These are phyloP conservation scores for Metschnikowia borealis DNA, from an alignment of 805 yeast genomes.

Conservation along the genomic window DNA sequence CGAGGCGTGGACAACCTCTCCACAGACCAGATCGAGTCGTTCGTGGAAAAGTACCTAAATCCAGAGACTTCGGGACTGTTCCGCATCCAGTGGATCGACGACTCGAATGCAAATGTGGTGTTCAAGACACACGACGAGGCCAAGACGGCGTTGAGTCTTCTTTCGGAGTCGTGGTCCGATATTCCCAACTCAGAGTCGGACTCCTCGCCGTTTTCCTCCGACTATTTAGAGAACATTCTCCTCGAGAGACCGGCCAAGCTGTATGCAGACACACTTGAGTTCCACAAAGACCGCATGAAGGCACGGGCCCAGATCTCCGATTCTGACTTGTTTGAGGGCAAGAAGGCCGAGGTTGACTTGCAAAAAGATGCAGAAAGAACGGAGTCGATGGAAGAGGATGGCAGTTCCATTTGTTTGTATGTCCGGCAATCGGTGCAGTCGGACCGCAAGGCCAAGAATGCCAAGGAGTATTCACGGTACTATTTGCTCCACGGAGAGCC, in stretches of 20 bases:
- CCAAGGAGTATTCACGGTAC: conserved; percentile 57
- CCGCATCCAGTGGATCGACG: conserved; percentile 65
- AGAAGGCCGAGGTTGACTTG: conserved; percentile 12
- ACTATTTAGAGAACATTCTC: conserved; percentile 22
- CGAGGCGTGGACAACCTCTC: conserved; percentile 63
- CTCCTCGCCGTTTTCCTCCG: conserved; percentile 12
- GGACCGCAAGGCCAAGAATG: conserved; percentile 56
- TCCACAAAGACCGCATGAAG: conserved; percentile 27
- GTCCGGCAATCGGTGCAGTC: conserved; percentile 49
- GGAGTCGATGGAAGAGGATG: conserved; percentile 37
- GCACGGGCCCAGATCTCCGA: conserved; percentile 6
- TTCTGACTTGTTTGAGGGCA: conserved; percentile 12
- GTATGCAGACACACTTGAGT: conserved; percentile 33
- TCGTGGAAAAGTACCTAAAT: conserved; percentile 40
- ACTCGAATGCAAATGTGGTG: conserved; percentile 51
- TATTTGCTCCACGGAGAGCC: conserved; percentile 74
- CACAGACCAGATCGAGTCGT: conserved; percentile 55
- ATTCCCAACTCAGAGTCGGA: conserved; percentile 1
- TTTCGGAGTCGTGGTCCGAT: conserved; percentile 25
- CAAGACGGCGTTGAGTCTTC: conserved; percentile 29
- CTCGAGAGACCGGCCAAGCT: conserved; percentile 41
- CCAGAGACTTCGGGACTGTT: conserved; percentile 30
- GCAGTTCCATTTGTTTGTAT: conserved; percentile 31
- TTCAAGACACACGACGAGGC: conserved; percentile 46
- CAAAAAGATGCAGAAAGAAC: neutral